Base-by-base conservation (phyloP, 257 asterid species). In the Cinchona pubescens region DNA sequence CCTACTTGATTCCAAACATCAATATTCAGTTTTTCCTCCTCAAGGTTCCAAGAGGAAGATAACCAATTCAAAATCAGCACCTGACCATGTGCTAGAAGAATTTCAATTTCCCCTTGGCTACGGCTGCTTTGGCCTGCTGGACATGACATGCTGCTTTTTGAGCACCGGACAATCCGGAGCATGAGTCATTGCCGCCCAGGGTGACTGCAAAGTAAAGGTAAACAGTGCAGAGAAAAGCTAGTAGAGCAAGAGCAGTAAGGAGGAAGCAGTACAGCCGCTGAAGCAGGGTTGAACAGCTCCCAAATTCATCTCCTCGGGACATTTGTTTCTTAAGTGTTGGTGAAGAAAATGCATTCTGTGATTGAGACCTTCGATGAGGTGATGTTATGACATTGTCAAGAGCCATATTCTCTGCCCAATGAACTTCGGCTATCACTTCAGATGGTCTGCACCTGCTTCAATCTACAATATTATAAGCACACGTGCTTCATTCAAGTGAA, bases 161-260 rank as follows among this genome's bases (percentile, higher is more conserved):
- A 8, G 77, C 62, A 29, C 85, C 80, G 7, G 83, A 61, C 76
- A 84, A 76, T 46, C 80, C 88, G 25, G 84, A 70, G 62, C 88
- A 86, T 0, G 76, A 34, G 38, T 82, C 79, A 25, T 38, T 60
- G 55, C 79, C 66, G 30, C 87, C 87, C 13, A 84, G 78, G 53
- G 90, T 84, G 75, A 86, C 85, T 15, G 90, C 90, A 78, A 86
- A 86, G 78, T 86, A 86, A 18, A 86, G 85, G 75, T 82, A 86
- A 58, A 86, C n/a, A 2, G 88, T 86, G 87, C 90, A 86, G 32
- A 84, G 84, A 71, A 86, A 84, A 37, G 83, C 75, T 69, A 86
- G 81, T 43, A 86, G 83, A 25, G 61, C 88, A 30, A 86, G 84
- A 21, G 87, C 85, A 42, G 84, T 86, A 27, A 86, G 81, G 55